Base-by-base conservation (phyloP, 805 yeast genomes). In the Kazachstania kunashirensis region DNA sequence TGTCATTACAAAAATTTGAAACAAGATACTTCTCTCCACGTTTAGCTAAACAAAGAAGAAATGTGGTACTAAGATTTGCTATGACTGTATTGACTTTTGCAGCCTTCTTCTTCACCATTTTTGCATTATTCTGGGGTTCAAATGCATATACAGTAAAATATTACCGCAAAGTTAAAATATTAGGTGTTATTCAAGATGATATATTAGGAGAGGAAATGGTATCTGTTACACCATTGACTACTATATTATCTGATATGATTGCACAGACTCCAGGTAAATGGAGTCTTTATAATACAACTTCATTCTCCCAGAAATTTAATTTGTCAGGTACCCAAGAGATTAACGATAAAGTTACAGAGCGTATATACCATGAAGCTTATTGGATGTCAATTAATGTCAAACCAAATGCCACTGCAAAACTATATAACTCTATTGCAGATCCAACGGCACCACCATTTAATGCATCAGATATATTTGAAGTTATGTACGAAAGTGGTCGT, bases 311-410 rank as follows among this genome's bases (percentile, higher is more conserved):
- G 8, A 46, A 46, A 10, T 48, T 40, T 21, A 29, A 40, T 12
- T 20, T 43, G 6, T 46, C 50, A 33, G 24, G 44, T 38, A 17
- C 24, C 3, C 8, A 12, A 12, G 39, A 49, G 41, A 34, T 58
- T 10, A 45, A 52, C 23, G 63, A 61, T 3, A 69, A 71, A 44
- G 50, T 77, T 14, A 27, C 53, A 27, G 45, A 65, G 17, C 55
- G 58, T 34, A 67, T 81, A 3, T 75, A 70, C 47, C 68, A 69
- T 36, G 72, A 77, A 54, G 45, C 68, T n/a, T 77, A 67, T 48
- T 81, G 89, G 89, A 66, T 70, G 8, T 71, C 79, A 1, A 59
- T 79, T 18, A 71, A 74, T 44, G 70, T 81, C 19, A 47, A 52
- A n/a, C 56, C 66, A 9, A 68, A 73, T 47, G 72, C 80, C 0